Conservation (phyloP, 441 rosid species). For the Pelargonium myrrhifolium region DNA sequence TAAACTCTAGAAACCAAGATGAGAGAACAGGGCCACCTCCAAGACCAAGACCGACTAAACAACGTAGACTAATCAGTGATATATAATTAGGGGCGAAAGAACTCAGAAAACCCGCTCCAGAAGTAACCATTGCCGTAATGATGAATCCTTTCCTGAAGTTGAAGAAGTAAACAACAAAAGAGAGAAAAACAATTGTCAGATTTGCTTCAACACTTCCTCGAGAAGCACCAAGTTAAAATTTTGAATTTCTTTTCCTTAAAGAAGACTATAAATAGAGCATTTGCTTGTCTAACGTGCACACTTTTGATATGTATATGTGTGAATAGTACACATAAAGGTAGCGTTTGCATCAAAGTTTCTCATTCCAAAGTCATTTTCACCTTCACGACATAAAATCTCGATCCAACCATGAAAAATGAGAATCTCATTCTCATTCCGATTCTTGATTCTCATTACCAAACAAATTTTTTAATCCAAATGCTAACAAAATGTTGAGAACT, state of each 20-base stretch:
- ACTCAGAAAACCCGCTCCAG: conserved; percentile 70
- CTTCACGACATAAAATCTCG: no score
- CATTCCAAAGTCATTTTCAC: no score
- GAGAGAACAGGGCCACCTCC: conserved; percentile 93
- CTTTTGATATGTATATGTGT: no score
- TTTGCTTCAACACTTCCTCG: background rate
- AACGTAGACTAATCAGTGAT: conserved; percentile 47
- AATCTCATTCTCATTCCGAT: no score
- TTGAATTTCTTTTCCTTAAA: background rate
- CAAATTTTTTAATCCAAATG: no score
- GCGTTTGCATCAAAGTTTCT: no score
- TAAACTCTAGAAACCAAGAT: conserved; percentile 88
- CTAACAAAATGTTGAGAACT: no score
- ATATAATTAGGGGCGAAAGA: conserved; percentile 63
- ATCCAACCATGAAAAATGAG: no score
- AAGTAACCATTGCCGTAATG: conserved; percentile 69
- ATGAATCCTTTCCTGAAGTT: conserved; percentile 77
- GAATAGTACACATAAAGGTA: no score
- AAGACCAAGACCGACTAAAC: conserved; percentile 80
- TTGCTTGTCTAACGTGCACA: no score
- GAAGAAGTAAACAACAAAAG: conserved; percentile 18
- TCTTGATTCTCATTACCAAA: no score
- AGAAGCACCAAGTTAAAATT: background rate
- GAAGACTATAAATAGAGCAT: no score
- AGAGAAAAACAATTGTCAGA: background rate